Percentiles rank a stretch among this genome's conserved stretches.
phyloP scores from a whole-genome alignment of 768 basidiomycete genomes.

The Gloeopeniophorella convolvens region DNA sequence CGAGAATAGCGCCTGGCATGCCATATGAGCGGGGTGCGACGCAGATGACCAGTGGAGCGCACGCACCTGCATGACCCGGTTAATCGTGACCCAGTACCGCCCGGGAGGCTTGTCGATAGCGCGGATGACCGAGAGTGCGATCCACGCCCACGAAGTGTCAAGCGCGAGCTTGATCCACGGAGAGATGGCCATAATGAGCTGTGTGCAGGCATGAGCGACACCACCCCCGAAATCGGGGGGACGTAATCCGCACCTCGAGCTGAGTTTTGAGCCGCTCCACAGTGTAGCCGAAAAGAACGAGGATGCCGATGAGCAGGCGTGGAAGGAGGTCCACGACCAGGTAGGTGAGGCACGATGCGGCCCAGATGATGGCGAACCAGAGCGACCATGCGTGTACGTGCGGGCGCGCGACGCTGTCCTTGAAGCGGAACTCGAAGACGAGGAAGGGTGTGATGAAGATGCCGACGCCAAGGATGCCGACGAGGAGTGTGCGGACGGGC shows the following conservation, averaged over 20 bases:
- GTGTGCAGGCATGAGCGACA: slow-evolving; percentile 4
- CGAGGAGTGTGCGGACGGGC: slow-evolving; percentile 49
- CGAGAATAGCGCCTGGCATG: slow-evolving; percentile 39
- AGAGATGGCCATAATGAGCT: slow-evolving; percentile 64
- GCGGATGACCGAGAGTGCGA: slow-evolving; percentile 58
- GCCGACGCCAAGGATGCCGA: slow-evolving; percentile 52
- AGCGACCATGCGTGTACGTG: slow-evolving; percentile 63
- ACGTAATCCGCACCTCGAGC: slow-evolving; percentile 54
- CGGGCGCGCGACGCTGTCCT: slow-evolving; percentile 36
- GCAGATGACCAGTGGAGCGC: slow-evolving; percentile 13
- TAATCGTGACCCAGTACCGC: slow-evolving; percentile 60
- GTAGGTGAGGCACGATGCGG: slow-evolving; percentile 51
- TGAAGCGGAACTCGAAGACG: slow-evolving; percentile 60
- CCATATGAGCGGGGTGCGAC: not conserved
- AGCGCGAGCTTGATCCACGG: slow-evolving; percentile 66
- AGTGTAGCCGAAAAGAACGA: slow-evolving; percentile 50
- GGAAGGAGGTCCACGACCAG: slow-evolving; percentile 61
- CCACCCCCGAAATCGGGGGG: not conserved
- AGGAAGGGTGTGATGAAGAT: slow-evolving; percentile 65
- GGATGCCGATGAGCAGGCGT: slow-evolving; percentile 44
- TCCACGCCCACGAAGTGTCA: slow-evolving; percentile 68
- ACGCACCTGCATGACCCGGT: slow-evolving; percentile 72
- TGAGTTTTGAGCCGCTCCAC: slow-evolving; percentile 63
- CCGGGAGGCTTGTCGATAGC: slow-evolving; percentile 53
- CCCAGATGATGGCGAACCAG: slow-evolving; percentile 67